Evolutionary conservation across 2,329 filamentous ascomycete species (phyloP).

Genomic region (Zymoseptoria brevis): DNA sequence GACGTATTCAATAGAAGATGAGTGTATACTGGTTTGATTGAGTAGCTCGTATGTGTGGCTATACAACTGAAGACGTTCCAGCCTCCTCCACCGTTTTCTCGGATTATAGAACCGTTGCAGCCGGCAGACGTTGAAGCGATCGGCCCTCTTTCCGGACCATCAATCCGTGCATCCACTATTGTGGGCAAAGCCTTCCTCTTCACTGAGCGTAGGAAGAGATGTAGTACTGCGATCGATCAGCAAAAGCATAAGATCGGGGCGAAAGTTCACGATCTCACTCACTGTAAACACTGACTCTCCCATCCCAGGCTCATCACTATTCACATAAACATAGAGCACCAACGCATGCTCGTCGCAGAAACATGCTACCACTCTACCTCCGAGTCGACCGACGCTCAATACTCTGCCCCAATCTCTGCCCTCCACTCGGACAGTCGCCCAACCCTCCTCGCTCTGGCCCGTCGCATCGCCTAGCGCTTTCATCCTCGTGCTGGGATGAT

Average conservation of each 20-base stretch:
- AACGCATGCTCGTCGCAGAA: slow-evolving; percentile 73
- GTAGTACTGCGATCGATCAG: slow-evolving; percentile 43
- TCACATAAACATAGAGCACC: slow-evolving; percentile 75
- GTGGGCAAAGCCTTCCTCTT: background rate
- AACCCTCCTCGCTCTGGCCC: slow-evolving; percentile 67
- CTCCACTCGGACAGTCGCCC: slow-evolving; percentile 86
- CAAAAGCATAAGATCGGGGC: background rate
- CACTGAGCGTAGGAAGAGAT: slow-evolving; percentile 44
- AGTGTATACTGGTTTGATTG: background rate
- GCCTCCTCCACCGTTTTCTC: background rate
- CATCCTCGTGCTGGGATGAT: slow-evolving; percentile 77
- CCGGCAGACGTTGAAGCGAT: background rate
- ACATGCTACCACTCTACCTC: slow-evolving; percentile 87
- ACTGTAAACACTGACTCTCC: slow-evolving; percentile 73
- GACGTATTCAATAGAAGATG: background rate
- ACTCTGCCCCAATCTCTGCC: slow-evolving; percentile 91
- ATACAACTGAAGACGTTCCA: background rate
- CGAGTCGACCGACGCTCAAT: slow-evolving; percentile 82
- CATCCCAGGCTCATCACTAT: slow-evolving; percentile 59
- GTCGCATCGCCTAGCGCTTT: slow-evolving; percentile 48
- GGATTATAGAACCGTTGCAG: background rate
- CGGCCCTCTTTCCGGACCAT: background rate
- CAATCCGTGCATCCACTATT: background rate
- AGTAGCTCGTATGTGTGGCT: background rate
- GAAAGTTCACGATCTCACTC: slow-evolving; percentile 26